Evolutionary conservation across 1,284 basidiomycete species (phyloP).

Genomic region (Boletus semigastroideus): DNA sequence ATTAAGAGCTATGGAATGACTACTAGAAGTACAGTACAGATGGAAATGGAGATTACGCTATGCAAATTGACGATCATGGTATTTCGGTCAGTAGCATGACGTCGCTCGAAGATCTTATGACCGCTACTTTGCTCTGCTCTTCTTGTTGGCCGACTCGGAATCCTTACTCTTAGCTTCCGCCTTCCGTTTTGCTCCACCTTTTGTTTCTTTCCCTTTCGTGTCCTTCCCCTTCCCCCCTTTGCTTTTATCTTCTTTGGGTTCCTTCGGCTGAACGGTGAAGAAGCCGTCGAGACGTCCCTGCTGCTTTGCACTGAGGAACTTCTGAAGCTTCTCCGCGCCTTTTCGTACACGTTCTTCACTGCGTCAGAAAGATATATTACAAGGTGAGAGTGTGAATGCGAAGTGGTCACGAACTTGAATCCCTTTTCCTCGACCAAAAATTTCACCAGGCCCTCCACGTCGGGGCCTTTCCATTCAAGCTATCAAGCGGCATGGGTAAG

Average conservation of each 20-base stretch:
- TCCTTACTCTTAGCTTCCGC: conserved; percentile 34
- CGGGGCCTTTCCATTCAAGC: conserved; percentile 94
- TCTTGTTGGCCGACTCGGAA: conserved; percentile 31
- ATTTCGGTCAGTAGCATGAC: not conserved
- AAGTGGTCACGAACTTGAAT: conserved; percentile 70
- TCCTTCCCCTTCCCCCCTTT: conserved; percentile 37
- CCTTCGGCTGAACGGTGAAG: conserved; percentile 72
- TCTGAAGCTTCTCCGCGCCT: conserved; percentile 90
- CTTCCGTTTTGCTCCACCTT: conserved; percentile 67
- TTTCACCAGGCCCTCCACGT: conserved; percentile 91
- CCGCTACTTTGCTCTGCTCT: conserved; percentile 34
- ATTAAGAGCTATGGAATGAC: too few relatives aligned
- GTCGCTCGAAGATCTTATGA: not conserved
- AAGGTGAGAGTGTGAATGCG: not conserved
- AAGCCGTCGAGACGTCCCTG: conserved; percentile 97
- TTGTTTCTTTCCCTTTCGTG: conserved; percentile 29
- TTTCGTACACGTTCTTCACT: conserved; percentile 97
- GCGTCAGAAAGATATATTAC: conserved; percentile 7
- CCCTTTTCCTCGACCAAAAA: conserved; percentile 96
- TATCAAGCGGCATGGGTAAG: conserved; percentile 33
- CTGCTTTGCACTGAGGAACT: conserved; percentile 88
- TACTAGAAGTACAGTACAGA: conserved; percentile 13
- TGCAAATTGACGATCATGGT: not conserved
- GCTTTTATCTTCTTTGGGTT: conserved; percentile 42
- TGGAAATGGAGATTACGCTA: conserved; percentile 12